These are phyloP conservation scores for Psilocybe cubensis DNA, from an alignment of 768 basidiomycete genomes.

Conservation along the genomic window DNA sequence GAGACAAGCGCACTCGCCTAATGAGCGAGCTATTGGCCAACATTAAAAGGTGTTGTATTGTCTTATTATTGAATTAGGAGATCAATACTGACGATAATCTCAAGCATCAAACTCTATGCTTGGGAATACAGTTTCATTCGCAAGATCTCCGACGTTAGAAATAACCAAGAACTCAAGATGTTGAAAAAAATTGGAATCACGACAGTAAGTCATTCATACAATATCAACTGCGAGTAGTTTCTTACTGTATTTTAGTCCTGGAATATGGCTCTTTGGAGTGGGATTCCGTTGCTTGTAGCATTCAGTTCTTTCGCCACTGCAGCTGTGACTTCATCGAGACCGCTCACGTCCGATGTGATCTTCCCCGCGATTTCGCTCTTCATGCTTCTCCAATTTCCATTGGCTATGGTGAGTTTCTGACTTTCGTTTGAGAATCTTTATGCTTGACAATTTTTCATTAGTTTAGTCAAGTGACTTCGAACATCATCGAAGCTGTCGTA, in stretches of 20 bases:
- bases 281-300: slow-evolving; percentile 75
- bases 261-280: slow-evolving; percentile 66
- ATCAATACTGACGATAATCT: not conserved
- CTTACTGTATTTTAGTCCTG: slow-evolving; percentile 43
- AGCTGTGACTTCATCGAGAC: slow-evolving; percentile 58
- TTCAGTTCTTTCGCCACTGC: slow-evolving; percentile 84
- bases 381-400: slow-evolving; percentile 84
- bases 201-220: slow-evolving; percentile 46
- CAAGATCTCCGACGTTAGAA: slow-evolving; percentile 78
- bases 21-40: slow-evolving; percentile 96
- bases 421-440: not conserved
- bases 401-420: slow-evolving; percentile 68
- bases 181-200: slow-evolving; percentile 81
- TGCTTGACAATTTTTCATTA: slow-evolving; percentile 27
- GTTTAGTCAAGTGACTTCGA: slow-evolving; percentile 76
- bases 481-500: slow-evolving; percentile 85
- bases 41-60: slow-evolving; percentile 67
- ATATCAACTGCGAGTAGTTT: not conserved
- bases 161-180: slow-evolving; percentile 81
- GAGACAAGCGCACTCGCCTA: slow-evolving; percentile 79
- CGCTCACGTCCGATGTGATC: slow-evolving; percentile 88
- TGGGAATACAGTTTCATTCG: slow-evolving; percentile 94
- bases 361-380: slow-evolving; percentile 96
- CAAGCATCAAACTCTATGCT: slow-evolving; percentile 86
- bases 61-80: not conserved